Evolutionary conservation across 345 rosid species (phyloP).

Genomic region (Triadica sebifera): DNA sequence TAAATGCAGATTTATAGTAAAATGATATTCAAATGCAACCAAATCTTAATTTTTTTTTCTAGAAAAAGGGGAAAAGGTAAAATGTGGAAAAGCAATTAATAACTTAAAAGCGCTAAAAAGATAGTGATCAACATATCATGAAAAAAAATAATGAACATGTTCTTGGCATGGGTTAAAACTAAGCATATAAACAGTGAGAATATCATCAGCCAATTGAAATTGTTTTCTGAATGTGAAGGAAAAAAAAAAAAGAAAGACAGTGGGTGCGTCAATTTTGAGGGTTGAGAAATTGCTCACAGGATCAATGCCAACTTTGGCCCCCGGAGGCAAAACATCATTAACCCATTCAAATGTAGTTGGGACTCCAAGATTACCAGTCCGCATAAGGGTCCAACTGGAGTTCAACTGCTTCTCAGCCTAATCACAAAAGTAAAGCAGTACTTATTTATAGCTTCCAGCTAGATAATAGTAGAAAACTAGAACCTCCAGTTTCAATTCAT

Average conservation of each 20-base stretch:
- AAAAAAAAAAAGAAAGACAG: neutral
- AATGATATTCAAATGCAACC: neutral
- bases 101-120: neutral
- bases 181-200: neutral
- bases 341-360: slow-evolving; percentile 88
- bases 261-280: slow-evolving; percentile 20
- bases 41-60: too few relatives aligned
- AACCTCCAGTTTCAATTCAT: neutral
- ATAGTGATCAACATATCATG: neutral
- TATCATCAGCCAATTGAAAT: slow-evolving; percentile 5
- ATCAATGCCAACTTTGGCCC: slow-evolving; percentile 87
- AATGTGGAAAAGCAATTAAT: neutral
- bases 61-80: too few relatives aligned
- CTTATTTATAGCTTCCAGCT: neutral
- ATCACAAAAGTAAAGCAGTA: slow-evolving; percentile 7
- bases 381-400: slow-evolving; percentile 90
- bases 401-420: slow-evolving; percentile 89
- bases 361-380: slow-evolving; percentile 88
- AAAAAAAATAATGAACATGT: neutral
- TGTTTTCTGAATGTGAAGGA: neutral
- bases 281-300: slow-evolving; percentile 65
- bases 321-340: slow-evolving; percentile 74
- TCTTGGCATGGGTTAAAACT: neutral
- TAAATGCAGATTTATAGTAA: too few relatives aligned
- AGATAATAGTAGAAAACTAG: neutral